These are phyloP conservation scores for Neurospora terricola DNA, from an alignment of 495 filamentous ascomycete genomes.

Conservation along the genomic window DNA sequence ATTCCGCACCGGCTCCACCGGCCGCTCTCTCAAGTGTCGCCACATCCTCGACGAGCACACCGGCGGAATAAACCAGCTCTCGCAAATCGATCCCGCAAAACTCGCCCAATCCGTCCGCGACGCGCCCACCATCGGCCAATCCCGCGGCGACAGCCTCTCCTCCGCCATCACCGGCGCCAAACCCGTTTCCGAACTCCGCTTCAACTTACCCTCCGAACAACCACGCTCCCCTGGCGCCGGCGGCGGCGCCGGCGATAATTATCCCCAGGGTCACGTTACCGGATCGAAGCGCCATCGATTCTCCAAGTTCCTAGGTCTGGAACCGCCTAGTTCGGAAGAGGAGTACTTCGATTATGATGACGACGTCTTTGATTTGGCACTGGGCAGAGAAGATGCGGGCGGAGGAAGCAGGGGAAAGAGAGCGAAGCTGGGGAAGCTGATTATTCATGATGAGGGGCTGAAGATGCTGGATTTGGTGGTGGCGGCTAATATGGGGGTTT, in stretches of 20 bases:
- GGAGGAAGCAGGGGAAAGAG: slow-evolving; percentile 76
- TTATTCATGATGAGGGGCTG: slow-evolving; percentile 81
- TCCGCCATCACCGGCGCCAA: slow-evolving; percentile 26
- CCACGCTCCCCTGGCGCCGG: slow-evolving; percentile 6
- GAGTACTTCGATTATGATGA: slow-evolving; percentile 5
- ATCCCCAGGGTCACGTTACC: slow-evolving; percentile 20
- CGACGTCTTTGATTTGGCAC: slow-evolving; percentile 50
- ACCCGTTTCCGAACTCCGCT: slow-evolving; percentile 75
- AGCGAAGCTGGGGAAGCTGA: slow-evolving; percentile 86
- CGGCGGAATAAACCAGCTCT: slow-evolving; percentile 14
- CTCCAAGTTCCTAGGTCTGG: slow-evolving; percentile 19
- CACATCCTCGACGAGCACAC: slow-evolving; percentile 45
- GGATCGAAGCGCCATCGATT: slow-evolving; percentile 23
- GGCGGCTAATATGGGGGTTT: slow-evolving; percentile 81
- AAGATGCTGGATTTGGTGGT: slow-evolving; percentile 95
- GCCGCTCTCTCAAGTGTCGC: slow-evolving; percentile 67
- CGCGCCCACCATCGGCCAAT: slow-evolving; percentile 21
- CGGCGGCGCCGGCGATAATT: neutral
- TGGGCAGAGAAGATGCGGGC: slow-evolving; percentile 68
- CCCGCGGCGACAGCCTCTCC: slow-evolving; percentile 16
- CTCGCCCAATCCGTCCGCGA: slow-evolving; percentile 25
- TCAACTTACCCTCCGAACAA: slow-evolving; percentile 55
- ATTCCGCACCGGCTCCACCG: slow-evolving; percentile 64
- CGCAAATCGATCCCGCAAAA: slow-evolving; percentile 24
- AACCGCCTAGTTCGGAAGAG: slow-evolving; percentile 14